These are phyloP conservation scores for Vitis hybrid DNA, from an alignment of 177 flowering plant genomes.

Conservation along the genomic window DNA sequence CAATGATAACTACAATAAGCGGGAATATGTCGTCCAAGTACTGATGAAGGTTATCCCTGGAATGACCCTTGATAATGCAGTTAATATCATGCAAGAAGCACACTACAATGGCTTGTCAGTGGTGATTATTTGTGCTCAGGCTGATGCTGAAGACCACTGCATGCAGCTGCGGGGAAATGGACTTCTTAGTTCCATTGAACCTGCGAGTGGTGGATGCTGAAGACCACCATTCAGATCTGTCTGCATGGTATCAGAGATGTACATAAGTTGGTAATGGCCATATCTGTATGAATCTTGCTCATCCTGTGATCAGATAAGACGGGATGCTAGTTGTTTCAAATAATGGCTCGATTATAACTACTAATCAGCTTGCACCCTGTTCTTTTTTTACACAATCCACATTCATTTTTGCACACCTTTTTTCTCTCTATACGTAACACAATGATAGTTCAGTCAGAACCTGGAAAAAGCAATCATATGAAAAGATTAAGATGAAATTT, in stretches of 20 bases:
- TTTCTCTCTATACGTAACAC: not conserved
- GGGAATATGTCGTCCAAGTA: slow-evolving; percentile 96
- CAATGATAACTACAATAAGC: slow-evolving; percentile 82
- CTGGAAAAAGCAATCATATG: too few species aligned
- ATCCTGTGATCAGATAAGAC: slow-evolving; percentile 12
- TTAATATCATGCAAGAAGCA: slow-evolving; percentile 96
- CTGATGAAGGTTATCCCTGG: slow-evolving; percentile 96
- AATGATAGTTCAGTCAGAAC: too few species aligned
- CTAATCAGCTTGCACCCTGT: not conserved
- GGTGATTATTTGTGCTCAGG: slow-evolving; percentile 86
- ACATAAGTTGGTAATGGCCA: slow-evolving; percentile 12
- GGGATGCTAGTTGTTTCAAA: slow-evolving; percentile 12
- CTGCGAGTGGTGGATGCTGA: slow-evolving; percentile 80
- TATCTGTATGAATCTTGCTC: slow-evolving; percentile 10
- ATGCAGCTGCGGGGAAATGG: slow-evolving; percentile 90
- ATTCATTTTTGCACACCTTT: not conserved
- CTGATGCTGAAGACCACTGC: slow-evolving; percentile 94
- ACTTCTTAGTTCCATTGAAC: slow-evolving; percentile 89
- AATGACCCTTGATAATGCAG: slow-evolving; percentile 91
- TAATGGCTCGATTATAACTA: not conserved
- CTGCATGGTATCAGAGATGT: slow-evolving; percentile 5
- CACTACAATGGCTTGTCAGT: slow-evolving; percentile 83
- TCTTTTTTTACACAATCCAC: not conserved
- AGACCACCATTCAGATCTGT: too few species aligned
- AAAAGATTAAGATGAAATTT: too few species aligned